Evolutionary conservation across 352 stramenopile species (phyloP).

Genomic region (Aphanomyces cochlioides): DNA sequence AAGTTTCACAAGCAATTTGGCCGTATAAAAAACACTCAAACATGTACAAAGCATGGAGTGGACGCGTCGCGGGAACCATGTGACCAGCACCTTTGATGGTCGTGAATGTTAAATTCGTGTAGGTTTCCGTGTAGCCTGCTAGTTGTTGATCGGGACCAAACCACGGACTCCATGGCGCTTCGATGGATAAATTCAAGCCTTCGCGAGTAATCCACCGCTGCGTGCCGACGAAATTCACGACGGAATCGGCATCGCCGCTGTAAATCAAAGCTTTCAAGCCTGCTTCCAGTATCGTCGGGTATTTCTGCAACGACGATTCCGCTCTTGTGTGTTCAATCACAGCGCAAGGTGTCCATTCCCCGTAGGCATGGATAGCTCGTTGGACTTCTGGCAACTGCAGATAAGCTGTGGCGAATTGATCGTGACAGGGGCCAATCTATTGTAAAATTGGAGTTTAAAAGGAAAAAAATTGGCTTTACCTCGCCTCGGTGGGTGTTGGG

Average conservation of each 20-base stretch:
- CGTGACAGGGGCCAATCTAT: constrained; percentile 50
- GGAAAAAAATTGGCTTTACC: constrained; percentile 30
- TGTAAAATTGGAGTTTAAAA: too few species aligned
- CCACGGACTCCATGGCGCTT: constrained; percentile 49
- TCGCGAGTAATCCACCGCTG: constrained; percentile 61
- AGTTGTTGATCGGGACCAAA: constrained; percentile 61
- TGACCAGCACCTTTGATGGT: constrained; percentile 88
- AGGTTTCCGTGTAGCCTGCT: constrained; percentile 75
- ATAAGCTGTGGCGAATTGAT: constrained; percentile 48
- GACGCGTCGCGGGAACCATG: constrained; percentile 52
- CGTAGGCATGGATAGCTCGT: constrained; percentile 52
- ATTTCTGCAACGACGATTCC: constrained; percentile 55
- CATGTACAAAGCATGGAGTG: constrained; percentile 25
- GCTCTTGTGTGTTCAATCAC: constrained; percentile 47
- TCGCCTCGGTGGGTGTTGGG: constrained; percentile 44
- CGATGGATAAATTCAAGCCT: constrained; percentile 44
- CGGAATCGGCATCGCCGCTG: constrained; percentile 60
- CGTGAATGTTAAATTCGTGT: constrained; percentile 78
- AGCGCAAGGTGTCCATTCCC: constrained; percentile 40
- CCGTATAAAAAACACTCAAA: constrained; percentile 27
- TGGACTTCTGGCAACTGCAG: constrained; percentile 51
- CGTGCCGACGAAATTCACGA: constrained; percentile 61
- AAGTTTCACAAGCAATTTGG: constrained; percentile 41
- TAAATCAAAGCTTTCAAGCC: constrained; percentile 55
- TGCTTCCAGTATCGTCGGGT: constrained; percentile 46